Base-by-base conservation (phyloP, 1,284 basidiomycete genomes). In the Hypsizygus ulmarius region DNA sequence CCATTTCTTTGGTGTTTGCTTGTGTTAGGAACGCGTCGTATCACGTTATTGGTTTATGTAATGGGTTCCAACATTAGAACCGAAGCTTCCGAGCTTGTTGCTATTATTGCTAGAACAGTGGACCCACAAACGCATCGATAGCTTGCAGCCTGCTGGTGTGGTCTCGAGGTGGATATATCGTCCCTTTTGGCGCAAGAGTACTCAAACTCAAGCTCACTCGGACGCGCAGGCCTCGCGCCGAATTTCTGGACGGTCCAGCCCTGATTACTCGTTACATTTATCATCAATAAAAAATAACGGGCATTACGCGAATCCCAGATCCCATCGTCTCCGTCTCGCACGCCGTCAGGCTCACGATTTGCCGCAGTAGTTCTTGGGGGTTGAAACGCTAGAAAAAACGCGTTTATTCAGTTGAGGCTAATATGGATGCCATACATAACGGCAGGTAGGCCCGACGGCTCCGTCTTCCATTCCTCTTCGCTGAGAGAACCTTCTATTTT, bases 331-430 rank as follows among this genome's bases (percentile, higher is more conserved):
- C 3, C 25, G n/a, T 11, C 19, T 32, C 15, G 11, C 19, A 19
- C 45, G n/a, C 10, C n/a, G 7, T 14, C 6, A 35, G n/a, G n/a
- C n/a, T n/a, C n/a, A n/a, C n/a, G n/a, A 5, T 40, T 44, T 12
- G 21, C 28, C 45, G 41, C 39, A 25, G 39, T 35, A 36, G 25
- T 25, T 8, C 16, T 16, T n/a, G 19, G 15, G 16, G 16, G 33
- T 9, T 30, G 27, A 44, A 43, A 36, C 46, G 50, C 42, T 36
- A 42, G 38, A 48, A 48, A 21, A 43, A 43, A 48, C 51, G 48
- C 46, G 48, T 36, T 15, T 2, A 25, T 16, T 28, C 39, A 39
- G 15, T n/a, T 25, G 21, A 7, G 21, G 21, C 21, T 25, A n/a
- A n/a, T n/a, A 25, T 25, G 21, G 21, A 25, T 25, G 21, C 15